Base-by-base conservation (phyloP, 306 rosid species). In the Dalbergia oliveri region DNA sequence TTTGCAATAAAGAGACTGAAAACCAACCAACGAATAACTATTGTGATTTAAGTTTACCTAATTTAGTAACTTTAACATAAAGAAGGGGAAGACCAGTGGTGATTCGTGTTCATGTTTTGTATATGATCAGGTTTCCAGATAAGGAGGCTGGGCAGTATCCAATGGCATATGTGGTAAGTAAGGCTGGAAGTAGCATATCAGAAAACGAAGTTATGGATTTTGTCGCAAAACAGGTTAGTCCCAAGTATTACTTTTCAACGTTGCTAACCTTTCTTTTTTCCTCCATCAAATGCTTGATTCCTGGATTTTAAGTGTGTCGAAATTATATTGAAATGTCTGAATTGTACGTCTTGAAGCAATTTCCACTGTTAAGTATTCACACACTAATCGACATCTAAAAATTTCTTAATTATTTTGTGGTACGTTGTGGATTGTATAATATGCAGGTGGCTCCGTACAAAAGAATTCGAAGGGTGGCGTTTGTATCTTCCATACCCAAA, bases 361-460 rank as follows among this genome's bases (percentile, higher is more conserved):
- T 9, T 63, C 45, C 13, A 34, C n/a, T 6, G 45, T 63, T 21
- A 3, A 34, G 33, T 5, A 63, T 7, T 33, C 18, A n/a, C 15
- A 11, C 45, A 26, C 34, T 37, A 53, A 34, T 16, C 54, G 9
- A 35, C 19, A 9, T 53, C 5, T 51, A 53, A 54, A 54, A n/a
- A 0, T 16, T 71, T 34, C 0, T 16, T 11, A 1, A 3, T 21
- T 19, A 8, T 54, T 8, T 77, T 8, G 33, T 54, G 16, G 37
- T 61, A 3, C 47, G 8, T 9, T 69, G 6, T 12, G 56, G 60
- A 9, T 78, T 15, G 8, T 60, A 19, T 18, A 26, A 26, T 26
- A 6, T 68, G 18, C 83, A 94, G 98, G 98, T 94, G 80, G 99
- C 97, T 71, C 97, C 99, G 0, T 95, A 95, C 80, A 93, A 95